A percentile compares a stretch with the other conserved stretches of the same genome.
Evolutionary conservation across 2,329 filamentous ascomycete species (phyloP).

Genomic region (Penicillium concentricum): DNA sequence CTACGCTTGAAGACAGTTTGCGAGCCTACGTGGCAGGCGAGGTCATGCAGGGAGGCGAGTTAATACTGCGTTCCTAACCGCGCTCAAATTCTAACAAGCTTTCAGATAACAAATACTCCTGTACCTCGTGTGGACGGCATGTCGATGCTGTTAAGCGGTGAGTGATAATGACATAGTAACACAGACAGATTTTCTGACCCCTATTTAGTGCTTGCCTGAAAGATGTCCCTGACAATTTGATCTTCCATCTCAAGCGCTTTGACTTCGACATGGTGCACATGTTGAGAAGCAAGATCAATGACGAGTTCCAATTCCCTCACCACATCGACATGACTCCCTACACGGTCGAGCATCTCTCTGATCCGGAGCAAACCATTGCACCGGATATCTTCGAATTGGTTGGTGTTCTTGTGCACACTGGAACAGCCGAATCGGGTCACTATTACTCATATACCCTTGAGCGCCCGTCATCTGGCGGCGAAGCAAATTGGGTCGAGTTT

Average conservation of each 20-base stretch:
- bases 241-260: conserved; percentile 79
- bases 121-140: conserved; percentile 80
- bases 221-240: conserved; percentile 87
- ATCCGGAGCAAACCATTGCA: conserved; percentile 54
- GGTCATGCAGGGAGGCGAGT: conserved; percentile 81
- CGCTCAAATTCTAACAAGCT: conserved; percentile 19
- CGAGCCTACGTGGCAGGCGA: conserved; percentile 96
- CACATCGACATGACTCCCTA: conserved; percentile 85
- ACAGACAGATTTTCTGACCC: conserved; percentile 11
- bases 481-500: conserved; percentile 77
- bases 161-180: conserved; percentile 11
- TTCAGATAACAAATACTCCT: conserved; percentile 94
- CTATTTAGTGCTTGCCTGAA: conserved; percentile 74
- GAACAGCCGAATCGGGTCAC: conserved; percentile 89
- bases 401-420: conserved; percentile 90
- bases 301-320: conserved; percentile 83
- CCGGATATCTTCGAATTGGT: conserved; percentile 88
- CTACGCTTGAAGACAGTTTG: conserved; percentile 77
- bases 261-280: conserved; percentile 61
- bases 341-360: conserved; percentile 78
- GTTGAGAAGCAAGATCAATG: conserved; percentile 89
- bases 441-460: conserved; percentile 96
- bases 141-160: conserved; percentile 90
- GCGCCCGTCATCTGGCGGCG: conserved; percentile 56
- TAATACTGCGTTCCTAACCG: not conserved